These are phyloP conservation scores for Mortierella alpina DNA, from an alignment of 192 early-diverging fungal genomes.

Conservation along the genomic window DNA sequence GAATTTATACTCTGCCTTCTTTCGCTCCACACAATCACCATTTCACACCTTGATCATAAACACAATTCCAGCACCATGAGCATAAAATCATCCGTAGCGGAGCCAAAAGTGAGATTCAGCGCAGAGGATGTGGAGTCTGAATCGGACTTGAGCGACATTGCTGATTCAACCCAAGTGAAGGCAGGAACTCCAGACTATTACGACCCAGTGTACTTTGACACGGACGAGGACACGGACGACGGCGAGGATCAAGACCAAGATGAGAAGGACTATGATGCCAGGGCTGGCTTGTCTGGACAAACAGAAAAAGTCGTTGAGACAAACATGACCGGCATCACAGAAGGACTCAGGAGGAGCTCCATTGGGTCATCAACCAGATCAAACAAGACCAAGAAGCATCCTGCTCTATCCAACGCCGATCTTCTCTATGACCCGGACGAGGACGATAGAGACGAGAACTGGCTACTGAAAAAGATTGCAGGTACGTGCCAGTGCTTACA, in stretches of 20 bases:
- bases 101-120: constrained; percentile 11
- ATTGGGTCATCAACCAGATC: neutral
- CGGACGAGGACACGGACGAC: constrained; percentile 48
- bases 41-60: no score
- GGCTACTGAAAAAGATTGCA: constrained; percentile 63
- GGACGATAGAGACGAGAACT: constrained; percentile 65
- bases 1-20: no score
- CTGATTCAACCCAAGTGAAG: constrained; percentile 12
- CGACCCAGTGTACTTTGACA: constrained; percentile 66
- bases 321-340: constrained; percentile 15
- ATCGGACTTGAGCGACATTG: constrained; percentile 5
- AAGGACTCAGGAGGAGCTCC: constrained; percentile 2
- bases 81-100: neutral
- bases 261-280: constrained; percentile 23
- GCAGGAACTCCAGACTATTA: constrained; percentile 53
- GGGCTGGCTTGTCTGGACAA: constrained; percentile 17
- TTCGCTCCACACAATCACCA: no score
- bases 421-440: constrained; percentile 66
- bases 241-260: constrained; percentile 24
- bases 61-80: constrained; percentile 5
- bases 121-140: constrained; percentile 4
- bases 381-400: constrained; percentile 24
- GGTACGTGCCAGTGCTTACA: constrained; percentile 35
- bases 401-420: constrained; percentile 57
- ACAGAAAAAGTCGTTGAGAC: neutral